phyloP scores from a whole-genome alignment of 163 green algal species.

The Chlorella variabilis region DNA sequence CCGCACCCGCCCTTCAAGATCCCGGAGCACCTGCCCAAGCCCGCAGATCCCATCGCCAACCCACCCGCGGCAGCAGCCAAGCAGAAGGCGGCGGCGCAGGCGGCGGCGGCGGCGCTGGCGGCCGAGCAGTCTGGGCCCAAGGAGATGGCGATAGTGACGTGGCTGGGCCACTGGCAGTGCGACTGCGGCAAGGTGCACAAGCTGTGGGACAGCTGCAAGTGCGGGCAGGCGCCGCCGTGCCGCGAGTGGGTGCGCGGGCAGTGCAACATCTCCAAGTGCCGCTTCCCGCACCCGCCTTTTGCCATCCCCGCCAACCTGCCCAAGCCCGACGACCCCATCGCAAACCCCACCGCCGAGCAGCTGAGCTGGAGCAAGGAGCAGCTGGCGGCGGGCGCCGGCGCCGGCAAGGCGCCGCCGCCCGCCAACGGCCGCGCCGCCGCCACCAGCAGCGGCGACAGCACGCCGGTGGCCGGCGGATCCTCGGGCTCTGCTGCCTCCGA shows the following conservation, averaged over 20 bases:
- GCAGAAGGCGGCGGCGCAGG: slow-evolving; percentile 45
- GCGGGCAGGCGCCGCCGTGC: slow-evolving; percentile 45
- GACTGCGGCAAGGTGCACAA: slow-evolving; percentile 51
- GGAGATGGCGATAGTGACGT: slow-evolving; percentile 50
- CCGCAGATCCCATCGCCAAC: slow-evolving; percentile 49
- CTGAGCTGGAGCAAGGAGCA: slow-evolving; percentile 41
- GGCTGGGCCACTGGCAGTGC: slow-evolving; percentile 53
- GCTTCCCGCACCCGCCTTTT: slow-evolving; percentile 59
- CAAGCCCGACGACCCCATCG: slow-evolving; percentile 48
- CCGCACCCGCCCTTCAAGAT: slow-evolving; percentile 50
- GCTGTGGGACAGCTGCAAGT: slow-evolving; percentile 51
- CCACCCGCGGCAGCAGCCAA: slow-evolving; percentile 44
- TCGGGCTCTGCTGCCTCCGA: background rate
- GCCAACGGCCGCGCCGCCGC: slow-evolving; percentile 12
- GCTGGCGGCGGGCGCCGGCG: slow-evolving; percentile 3
- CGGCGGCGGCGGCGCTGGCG: slow-evolving; percentile 32
- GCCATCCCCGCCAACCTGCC: slow-evolving; percentile 48
- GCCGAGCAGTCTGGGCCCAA: slow-evolving; percentile 26
- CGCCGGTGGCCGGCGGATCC: slow-evolving; percentile 2
- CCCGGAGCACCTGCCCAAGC: slow-evolving; percentile 36
- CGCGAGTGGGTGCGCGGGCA: slow-evolving; percentile 60
- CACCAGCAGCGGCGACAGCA: slow-evolving; percentile 31
- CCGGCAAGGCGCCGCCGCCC: background rate
- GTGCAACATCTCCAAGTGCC: slow-evolving; percentile 52
- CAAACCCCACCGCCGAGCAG: slow-evolving; percentile 48